Evolutionary conservation across 1,139 yeast genomes (phyloP).

Genomic region (Suhomyces bribrorum): DNA sequence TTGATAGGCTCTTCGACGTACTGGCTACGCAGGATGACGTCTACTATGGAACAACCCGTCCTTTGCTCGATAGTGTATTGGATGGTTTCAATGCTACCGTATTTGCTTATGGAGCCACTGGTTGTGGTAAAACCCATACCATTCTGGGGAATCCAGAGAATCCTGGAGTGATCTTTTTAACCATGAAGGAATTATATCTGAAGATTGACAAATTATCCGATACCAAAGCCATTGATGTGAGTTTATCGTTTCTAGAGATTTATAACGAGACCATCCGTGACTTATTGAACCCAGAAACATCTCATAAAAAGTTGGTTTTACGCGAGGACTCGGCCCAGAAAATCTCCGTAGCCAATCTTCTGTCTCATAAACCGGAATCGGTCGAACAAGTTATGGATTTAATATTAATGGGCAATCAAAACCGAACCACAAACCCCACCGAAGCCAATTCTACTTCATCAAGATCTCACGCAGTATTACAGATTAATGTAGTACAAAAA

Average conservation of each 20-base stretch:
- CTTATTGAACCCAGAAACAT: conserved; percentile 59
- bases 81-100: conserved; percentile 91
- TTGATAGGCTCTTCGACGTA: conserved; percentile 76
- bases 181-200: conserved; percentile 74
- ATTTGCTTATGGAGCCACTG: conserved; percentile 97
- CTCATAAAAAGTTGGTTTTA: conserved; percentile 49
- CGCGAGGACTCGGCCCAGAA: conserved; percentile 71
- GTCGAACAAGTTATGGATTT: conserved; percentile 83
- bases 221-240: conserved; percentile 58
- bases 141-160: conserved; percentile 71
- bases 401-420: conserved; percentile 67
- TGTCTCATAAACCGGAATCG: conserved; percentile 60
- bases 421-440: conserved; percentile 83
- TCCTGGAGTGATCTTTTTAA: conserved; percentile 81
- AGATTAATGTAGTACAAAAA: conserved; percentile 68
- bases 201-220: conserved; percentile 58
- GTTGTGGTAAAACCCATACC: conserved; percentile 97
- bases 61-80: conserved; percentile 69
- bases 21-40: conserved; percentile 65
- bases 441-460: conserved; percentile 90
- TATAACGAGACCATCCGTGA: conserved; percentile 89
- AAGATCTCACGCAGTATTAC: conserved; percentile 90
- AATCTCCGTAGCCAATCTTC: conserved; percentile 74
- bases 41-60: conserved; percentile 64
- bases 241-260: conserved; percentile 78